Percentiles rank a stretch among this genome's conserved stretches.
These are phyloP conservation scores for Aspergillus cavernicola DNA, from an alignment of 495 filamentous ascomycete genomes.

Conservation along the genomic window DNA sequence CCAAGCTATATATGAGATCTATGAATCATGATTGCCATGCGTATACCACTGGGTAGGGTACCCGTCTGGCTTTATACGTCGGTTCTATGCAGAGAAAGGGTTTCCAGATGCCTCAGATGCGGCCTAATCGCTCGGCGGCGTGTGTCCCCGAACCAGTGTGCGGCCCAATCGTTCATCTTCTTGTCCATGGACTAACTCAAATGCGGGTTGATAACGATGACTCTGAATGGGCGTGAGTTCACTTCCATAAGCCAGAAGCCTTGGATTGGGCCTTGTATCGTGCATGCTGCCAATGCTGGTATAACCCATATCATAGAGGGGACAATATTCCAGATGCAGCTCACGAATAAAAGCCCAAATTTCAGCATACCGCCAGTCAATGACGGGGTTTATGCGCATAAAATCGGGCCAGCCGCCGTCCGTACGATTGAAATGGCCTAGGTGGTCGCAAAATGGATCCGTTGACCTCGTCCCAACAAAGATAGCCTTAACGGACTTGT, in stretches of 20 bases:
- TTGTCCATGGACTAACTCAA: slow-evolving; percentile 80
- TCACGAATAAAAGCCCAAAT: slow-evolving; percentile 91
- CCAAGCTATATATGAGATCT: slow-evolving; percentile 1
- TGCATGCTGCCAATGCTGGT: slow-evolving; percentile 84
- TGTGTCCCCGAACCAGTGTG: too few relatives aligned
- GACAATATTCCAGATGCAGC: slow-evolving; percentile 74
- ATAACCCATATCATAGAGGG: slow-evolving; percentile 80
- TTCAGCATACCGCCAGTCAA: slow-evolving; percentile 96
- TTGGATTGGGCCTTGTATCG: slow-evolving; percentile 89
- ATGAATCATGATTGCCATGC: neutral
- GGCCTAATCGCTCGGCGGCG: too few relatives aligned
- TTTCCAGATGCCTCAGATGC: too few relatives aligned
- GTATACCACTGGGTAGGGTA: neutral
- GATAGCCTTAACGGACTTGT: slow-evolving; percentile 66
- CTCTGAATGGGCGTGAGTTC: slow-evolving; percentile 18
- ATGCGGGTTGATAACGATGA: slow-evolving; percentile 70
- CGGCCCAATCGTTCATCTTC: slow-evolving; percentile 81
- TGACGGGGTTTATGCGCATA: slow-evolving; percentile 89
- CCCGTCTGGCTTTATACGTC: neutral
- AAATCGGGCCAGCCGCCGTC: slow-evolving; percentile 90
- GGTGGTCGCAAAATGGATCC: slow-evolving; percentile 77
- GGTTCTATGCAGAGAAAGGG: neutral
- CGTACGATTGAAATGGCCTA: slow-evolving; percentile 80
- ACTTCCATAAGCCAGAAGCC: slow-evolving; percentile 43
- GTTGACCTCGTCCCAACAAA: slow-evolving; percentile 91